These are phyloP conservation scores for Trypanosoma avium DNA, from an alignment of 208 protist species.

Conservation along the genomic window DNA sequence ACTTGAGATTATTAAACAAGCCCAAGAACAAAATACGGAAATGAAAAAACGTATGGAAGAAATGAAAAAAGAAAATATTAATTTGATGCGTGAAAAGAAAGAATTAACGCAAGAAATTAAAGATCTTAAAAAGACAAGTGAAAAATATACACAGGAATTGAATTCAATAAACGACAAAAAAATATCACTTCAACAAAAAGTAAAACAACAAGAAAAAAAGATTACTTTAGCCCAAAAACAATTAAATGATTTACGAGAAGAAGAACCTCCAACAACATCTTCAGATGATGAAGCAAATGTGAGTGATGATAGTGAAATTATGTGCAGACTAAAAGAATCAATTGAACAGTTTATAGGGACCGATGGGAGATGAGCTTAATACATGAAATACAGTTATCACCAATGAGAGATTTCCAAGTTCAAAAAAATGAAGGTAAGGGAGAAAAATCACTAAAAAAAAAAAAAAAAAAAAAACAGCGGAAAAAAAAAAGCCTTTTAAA, in stretches of 20 bases:
- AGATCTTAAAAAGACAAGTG: slow-evolving; percentile 55
- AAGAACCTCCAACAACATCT: slow-evolving; percentile 46
- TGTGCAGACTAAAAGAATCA: slow-evolving; percentile 18
- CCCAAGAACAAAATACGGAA: slow-evolving; percentile 71
- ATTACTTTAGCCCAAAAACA: slow-evolving; percentile 37
- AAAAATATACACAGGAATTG: slow-evolving; percentile 59
- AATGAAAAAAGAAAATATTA: slow-evolving; percentile 58
- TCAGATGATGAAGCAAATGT: slow-evolving; percentile 40
- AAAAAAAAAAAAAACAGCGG: slow-evolving; percentile 7
- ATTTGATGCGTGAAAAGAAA: slow-evolving; percentile 61
- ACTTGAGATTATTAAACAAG: slow-evolving; percentile 73
- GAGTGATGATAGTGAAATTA: slow-evolving; percentile 32
- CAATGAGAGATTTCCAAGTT: too few relatives aligned
- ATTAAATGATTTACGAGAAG: slow-evolving; percentile 37
- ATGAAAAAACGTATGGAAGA: slow-evolving; percentile 63
- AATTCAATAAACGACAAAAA: slow-evolving; percentile 52
- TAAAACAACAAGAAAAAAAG: slow-evolving; percentile 66
- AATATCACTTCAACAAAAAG: slow-evolving; percentile 45
- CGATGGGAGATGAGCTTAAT: slow-evolving; percentile 10
- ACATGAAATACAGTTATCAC: neutral
- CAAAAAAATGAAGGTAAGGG: neutral
- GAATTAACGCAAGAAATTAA: slow-evolving; percentile 56
- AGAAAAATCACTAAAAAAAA: slow-evolving; percentile 7
- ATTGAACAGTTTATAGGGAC: slow-evolving; percentile 21
- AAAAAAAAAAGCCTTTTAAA: slow-evolving; percentile 11